Percentiles rank a stretch among this genome's conserved stretches.
phyloP scores from a whole-genome alignment of 75 land plant genomes.

The Pinus taeda region DNA sequence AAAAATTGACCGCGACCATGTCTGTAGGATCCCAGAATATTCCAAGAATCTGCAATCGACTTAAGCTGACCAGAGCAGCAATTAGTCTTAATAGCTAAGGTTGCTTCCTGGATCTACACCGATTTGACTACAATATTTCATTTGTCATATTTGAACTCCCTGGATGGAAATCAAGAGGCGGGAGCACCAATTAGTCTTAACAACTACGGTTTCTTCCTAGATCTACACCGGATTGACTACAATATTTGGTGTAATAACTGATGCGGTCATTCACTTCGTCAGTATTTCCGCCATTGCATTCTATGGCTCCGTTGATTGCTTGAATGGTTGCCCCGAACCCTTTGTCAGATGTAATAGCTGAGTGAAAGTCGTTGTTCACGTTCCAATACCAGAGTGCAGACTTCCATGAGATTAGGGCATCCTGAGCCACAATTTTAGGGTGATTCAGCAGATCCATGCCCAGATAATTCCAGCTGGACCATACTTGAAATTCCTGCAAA shows the following conservation, averaged over 20 bases:
- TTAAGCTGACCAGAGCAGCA: no score
- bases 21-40: no score
- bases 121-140: no score
- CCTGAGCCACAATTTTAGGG: no score
- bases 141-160: no score
- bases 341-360: background rate
- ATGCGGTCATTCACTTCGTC: conserved; percentile 23
- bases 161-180: fast-evolving
- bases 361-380: conserved; percentile 22
- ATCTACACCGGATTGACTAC: conserved; percentile 33
- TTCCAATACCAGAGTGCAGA: conserved; percentile 74
- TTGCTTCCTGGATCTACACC: no score
- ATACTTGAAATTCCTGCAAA: no score
- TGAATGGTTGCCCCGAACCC: background rate
- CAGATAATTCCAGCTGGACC: no score
- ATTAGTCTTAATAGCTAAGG: fast-evolving
- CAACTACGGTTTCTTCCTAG: conserved; percentile 46
- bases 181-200: background rate
- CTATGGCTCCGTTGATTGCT: background rate
- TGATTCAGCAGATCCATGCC: no score
- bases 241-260: conserved; percentile 26
- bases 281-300: background rate
- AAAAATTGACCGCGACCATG: no score
- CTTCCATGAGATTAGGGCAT: conserved; percentile 35
- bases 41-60: no score